phyloP scores from a whole-genome alignment of 2,329 filamentous ascomycete genomes.

The Diplodia corticola region DNA sequence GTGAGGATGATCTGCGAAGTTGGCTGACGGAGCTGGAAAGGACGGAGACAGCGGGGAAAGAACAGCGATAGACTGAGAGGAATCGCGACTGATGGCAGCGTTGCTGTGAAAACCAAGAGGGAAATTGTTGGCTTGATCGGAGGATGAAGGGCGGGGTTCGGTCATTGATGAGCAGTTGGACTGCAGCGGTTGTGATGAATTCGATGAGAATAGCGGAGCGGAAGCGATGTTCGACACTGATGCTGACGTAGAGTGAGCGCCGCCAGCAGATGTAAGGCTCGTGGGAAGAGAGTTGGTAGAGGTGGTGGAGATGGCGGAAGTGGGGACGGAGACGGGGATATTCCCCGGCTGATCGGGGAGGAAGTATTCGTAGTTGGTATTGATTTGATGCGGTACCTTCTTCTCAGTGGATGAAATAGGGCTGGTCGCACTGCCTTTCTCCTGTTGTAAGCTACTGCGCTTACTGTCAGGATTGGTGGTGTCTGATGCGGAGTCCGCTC shows the following conservation, averaged over 20 bases:
- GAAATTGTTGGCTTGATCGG: neutral
- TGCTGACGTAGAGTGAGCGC: neutral
- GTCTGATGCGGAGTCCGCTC: slow-evolving; percentile 6
- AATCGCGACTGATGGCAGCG: neutral
- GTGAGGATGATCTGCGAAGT: slow-evolving; percentile 4
- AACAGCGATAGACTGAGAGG: neutral
- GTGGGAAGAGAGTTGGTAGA: slow-evolving; percentile 4
- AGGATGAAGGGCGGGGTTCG: neutral
- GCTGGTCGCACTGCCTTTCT: neutral
- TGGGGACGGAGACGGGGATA: slow-evolving; percentile 34
- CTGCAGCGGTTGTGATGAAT: neutral
- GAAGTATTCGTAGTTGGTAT: slow-evolving; percentile 27
- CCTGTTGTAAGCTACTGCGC: neutral
- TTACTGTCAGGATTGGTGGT: neutral
- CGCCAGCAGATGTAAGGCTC: neutral
- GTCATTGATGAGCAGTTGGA: neutral
- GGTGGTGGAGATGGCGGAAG: slow-evolving; percentile 36
- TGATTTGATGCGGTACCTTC: slow-evolving; percentile 13
- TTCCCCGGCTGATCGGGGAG: slow-evolving; percentile 26
- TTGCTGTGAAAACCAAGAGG: neutral
- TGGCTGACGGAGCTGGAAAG: neutral
- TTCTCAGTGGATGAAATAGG: slow-evolving; percentile 28
- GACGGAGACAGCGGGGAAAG: slow-evolving; percentile 2
- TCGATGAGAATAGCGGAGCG: neutral
- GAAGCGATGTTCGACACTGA: neutral